Percentiles rank a stretch among this genome's conserved stretches.
Conservation (phyloP, 805 yeast species). For the Suhomyces prunicola region DNA sequence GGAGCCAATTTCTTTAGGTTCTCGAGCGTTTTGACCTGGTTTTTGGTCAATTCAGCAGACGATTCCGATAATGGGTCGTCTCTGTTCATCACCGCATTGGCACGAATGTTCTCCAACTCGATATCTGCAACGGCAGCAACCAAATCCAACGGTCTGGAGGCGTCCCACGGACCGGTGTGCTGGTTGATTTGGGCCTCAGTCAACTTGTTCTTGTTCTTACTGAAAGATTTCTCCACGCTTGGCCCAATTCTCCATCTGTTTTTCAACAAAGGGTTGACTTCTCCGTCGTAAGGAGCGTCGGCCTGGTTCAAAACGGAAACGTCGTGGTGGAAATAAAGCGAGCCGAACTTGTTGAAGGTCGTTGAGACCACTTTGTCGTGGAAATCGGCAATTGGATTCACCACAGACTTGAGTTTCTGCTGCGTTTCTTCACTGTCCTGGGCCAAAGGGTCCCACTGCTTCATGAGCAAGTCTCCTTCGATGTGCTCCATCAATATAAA, state of each 20-base stretch:
- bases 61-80: background rate
- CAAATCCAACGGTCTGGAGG: slow-evolving; percentile 56
- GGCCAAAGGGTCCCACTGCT: slow-evolving; percentile 82
- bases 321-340: slow-evolving; percentile 76
- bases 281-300: slow-evolving; percentile 58
- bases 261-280: slow-evolving; percentile 48
- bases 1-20: slow-evolving; percentile 57
- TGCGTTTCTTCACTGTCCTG: slow-evolving; percentile 52
- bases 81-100: background rate
- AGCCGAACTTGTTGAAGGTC: slow-evolving; percentile 73
- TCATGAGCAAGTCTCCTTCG: slow-evolving; percentile 82
- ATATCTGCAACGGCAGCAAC: slow-evolving; percentile 61
- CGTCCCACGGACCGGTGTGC: slow-evolving; percentile 76
- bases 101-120: slow-evolving; percentile 57
- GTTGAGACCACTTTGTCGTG: slow-evolving; percentile 52
- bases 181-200: slow-evolving; percentile 47
- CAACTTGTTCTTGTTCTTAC: slow-evolving; percentile 61
- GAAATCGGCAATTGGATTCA: slow-evolving; percentile 71
- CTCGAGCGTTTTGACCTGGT: slow-evolving; percentile 59
- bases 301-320: slow-evolving; percentile 44
- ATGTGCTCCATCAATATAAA: slow-evolving; percentile 78
- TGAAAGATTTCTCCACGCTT: slow-evolving; percentile 73
- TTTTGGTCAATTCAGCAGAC: slow-evolving; percentile 26
- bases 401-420: slow-evolving; percentile 52
- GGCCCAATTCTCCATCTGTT: slow-evolving; percentile 90